Conservation (phyloP, 352 stramenopile species). For the Globisporangium splendens region DNA sequence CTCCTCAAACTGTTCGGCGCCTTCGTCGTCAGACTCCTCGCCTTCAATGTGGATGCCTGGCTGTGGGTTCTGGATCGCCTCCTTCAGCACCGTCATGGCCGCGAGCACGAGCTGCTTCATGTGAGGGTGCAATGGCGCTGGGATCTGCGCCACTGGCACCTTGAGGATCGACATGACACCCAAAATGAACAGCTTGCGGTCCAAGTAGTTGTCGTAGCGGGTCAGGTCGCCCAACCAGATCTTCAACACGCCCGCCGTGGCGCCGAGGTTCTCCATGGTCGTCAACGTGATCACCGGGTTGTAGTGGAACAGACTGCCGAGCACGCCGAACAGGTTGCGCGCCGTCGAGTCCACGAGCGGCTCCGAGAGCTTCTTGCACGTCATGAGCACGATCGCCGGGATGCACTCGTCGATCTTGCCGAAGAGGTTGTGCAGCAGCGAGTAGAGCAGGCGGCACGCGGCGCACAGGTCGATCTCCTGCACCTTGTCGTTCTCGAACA, state of each 20-base stretch:
- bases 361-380: conserved; percentile 53
- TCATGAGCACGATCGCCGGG: conserved; percentile 67
- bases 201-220: conserved; percentile 78
- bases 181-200: conserved; percentile 92
- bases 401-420: conserved; percentile 78
- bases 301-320: conserved; percentile 92
- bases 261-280: conserved; percentile 85
- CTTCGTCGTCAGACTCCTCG: conserved; percentile 43
- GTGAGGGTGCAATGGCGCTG: conserved; percentile 81
- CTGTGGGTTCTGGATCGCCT: conserved; percentile 59
- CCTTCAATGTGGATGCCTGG: conserved; percentile 58
- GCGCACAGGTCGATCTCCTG: conserved; percentile 76
- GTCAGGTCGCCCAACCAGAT: conserved; percentile 90
- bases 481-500: conserved; percentile 56
- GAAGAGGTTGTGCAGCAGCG: conserved; percentile 82
- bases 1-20: conserved; percentile 71
- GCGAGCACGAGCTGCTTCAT: conserved; percentile 85
- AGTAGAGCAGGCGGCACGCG: conserved; percentile 72
- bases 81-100: conserved; percentile 81
- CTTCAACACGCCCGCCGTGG: conserved; percentile 88
- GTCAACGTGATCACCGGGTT: conserved; percentile 88
- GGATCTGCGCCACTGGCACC: conserved; percentile 79
- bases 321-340: conserved; percentile 86
- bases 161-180: conserved; percentile 90
- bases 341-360: conserved; percentile 68